Conservation (phyloP, 2,329 filamentous ascomycete species). For the Penicillium capsulatum region DNA sequence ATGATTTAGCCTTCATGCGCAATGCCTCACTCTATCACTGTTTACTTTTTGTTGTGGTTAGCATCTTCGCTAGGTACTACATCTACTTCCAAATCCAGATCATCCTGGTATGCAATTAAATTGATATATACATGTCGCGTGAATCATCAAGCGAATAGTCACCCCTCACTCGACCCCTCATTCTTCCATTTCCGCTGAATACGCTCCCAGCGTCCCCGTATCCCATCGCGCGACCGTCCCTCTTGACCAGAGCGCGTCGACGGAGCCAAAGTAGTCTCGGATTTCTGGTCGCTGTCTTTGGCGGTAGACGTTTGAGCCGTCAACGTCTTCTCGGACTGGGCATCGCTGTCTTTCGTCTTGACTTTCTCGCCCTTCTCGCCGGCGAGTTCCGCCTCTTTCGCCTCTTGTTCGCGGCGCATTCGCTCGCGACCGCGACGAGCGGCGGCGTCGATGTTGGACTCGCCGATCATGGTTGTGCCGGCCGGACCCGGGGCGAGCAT, state of each 20-base stretch:
- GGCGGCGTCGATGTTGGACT: constrained; percentile 12
- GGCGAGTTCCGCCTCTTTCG: background rate
- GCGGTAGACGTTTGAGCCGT: background rate
- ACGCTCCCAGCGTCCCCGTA: background rate
- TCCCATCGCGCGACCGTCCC: background rate
- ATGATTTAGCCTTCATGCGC: no score
- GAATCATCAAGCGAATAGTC: no score
- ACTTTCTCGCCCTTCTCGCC: background rate
- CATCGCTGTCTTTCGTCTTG: background rate
- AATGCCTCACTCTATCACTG: no score
- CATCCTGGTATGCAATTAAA: no score
- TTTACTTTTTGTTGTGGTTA: no score
- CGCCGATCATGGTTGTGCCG: constrained; percentile 14
- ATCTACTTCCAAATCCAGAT: no score
- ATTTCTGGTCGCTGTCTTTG: background rate
- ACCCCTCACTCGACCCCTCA: no score
- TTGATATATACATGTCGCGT: no score
- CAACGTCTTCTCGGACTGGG: background rate
- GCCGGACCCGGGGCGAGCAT: constrained; percentile 11
- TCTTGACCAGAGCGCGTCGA: background rate
- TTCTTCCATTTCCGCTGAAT: background rate
- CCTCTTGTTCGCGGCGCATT: constrained; percentile 3
- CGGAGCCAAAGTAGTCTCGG: background rate
- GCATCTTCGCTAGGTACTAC: no score
- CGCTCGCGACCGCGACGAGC: constrained; percentile 7